Conservation (phyloP, 768 basidiomycete genomes). For the Tricholoma sp. region DNA sequence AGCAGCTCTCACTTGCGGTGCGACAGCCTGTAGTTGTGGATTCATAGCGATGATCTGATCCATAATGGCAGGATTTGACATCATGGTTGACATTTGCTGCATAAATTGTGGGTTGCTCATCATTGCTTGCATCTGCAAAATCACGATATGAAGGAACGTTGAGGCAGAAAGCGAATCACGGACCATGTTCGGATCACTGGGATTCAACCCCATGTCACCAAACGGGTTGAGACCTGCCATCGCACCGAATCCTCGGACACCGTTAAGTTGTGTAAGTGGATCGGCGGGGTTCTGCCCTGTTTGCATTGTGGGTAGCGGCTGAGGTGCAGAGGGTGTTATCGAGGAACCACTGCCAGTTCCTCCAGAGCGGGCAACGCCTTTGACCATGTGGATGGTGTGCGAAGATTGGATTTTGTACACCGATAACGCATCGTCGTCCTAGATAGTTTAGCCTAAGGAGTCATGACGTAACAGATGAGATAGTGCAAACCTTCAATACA, state of each 20-base stretch:
- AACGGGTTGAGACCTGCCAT: conserved; percentile 93
- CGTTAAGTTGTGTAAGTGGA: conserved; percentile 80
- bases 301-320: conserved; percentile 81
- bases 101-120: conserved; percentile 82
- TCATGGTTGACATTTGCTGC: conserved; percentile 80
- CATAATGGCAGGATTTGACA: conserved; percentile 85
- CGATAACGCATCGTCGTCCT: conserved; percentile 51
- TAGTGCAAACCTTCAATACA: conserved; percentile 56
- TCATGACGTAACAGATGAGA: not conserved
- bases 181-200: conserved; percentile 93
- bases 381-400: conserved; percentile 93
- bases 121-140: conserved; percentile 69
- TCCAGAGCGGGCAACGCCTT: conserved; percentile 59
- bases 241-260: conserved; percentile 69
- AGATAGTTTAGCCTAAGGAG: not conserved
- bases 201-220: conserved; percentile 83
- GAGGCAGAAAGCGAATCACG: conserved; percentile 16
- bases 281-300: conserved; percentile 87
- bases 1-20: not conserved
- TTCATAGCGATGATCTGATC: conserved; percentile 83
- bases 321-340: conserved; percentile 45
- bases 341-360: conserved; percentile 21
- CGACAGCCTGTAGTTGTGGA: conserved; percentile 55
- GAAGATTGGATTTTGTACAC: conserved; percentile 87
- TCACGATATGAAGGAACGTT: not conserved